Conservation (phyloP, 1,284 basidiomycete species). For the Leccinum subrobustum region DNA sequence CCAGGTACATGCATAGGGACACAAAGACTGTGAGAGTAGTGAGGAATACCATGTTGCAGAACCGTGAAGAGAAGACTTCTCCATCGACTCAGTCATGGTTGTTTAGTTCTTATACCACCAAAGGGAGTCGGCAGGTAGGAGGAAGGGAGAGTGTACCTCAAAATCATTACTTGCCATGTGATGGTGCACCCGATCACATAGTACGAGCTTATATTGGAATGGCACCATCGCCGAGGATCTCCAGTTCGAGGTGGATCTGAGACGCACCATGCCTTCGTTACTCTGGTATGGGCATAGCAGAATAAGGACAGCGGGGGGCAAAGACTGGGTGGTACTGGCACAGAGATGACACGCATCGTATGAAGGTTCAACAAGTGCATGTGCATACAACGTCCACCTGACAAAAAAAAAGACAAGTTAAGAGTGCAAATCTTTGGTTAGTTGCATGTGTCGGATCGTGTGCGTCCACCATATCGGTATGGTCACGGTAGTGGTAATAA, state of each 20-base stretch:
- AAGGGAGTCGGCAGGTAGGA: neutral
- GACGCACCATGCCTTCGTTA: neutral
- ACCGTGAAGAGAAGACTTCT: neutral
- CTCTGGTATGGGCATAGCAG: constrained; percentile 12
- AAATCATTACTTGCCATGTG: constrained; percentile 10
- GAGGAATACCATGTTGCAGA: constrained; percentile 17
- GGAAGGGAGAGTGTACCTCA: constrained; percentile 1
- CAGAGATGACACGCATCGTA: neutral
- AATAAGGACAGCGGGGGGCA: constrained; percentile 1
- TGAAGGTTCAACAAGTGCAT: constrained; percentile 11
- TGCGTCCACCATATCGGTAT: constrained; percentile 8
- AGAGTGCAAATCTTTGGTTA: constrained; percentile 6
- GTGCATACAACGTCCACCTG: constrained; percentile 19
- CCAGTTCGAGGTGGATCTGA: constrained; percentile 7
- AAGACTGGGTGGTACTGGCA: neutral
- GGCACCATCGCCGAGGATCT: constrained; percentile 4
- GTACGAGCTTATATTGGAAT: constrained; percentile 13
- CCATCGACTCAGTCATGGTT: neutral
- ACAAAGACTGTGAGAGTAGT: constrained; percentile 1
- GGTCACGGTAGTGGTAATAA: constrained; percentile 8
- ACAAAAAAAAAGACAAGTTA: neutral
- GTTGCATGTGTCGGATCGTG: constrained; percentile 12
- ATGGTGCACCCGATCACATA: constrained; percentile 4
- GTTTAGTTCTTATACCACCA: constrained; percentile 25
- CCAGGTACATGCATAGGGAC: constrained; percentile 13